A percentile compares a stretch with the other conserved stretches of the same genome.
Evolutionary conservation across 2,329 filamentous ascomycete species (phyloP).

Genomic region (Chrysoporthe austroafricana): DNA sequence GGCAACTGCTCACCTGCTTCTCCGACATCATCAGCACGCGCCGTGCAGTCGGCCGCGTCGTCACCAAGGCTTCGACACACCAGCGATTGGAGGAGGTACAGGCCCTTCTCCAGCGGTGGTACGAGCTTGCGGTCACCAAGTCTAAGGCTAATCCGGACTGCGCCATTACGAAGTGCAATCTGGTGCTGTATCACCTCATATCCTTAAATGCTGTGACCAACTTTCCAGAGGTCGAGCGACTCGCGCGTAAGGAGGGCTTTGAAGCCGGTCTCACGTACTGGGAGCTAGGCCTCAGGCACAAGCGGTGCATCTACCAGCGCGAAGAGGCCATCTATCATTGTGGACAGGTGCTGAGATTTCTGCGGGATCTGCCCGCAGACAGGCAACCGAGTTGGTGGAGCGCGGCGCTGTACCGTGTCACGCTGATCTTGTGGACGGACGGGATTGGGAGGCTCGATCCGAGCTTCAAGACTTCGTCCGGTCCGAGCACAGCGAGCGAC

Average conservation of each 20-base stretch:
- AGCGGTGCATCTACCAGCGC: slow-evolving; percentile 65
- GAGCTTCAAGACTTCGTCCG: slow-evolving; percentile 37
- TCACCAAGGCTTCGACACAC: slow-evolving; percentile 64
- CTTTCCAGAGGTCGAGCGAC: slow-evolving; percentile 68
- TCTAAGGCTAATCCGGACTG: slow-evolving; percentile 60
- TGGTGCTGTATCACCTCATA: slow-evolving; percentile 73
- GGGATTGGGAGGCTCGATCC: slow-evolving; percentile 56
- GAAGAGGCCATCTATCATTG: slow-evolving; percentile 70
- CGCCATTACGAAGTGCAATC: slow-evolving; percentile 64
- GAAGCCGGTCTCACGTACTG: slow-evolving; percentile 54
- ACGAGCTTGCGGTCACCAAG: slow-evolving; percentile 63
- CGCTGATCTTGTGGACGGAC: slow-evolving; percentile 65
- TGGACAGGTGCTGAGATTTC: slow-evolving; percentile 66
- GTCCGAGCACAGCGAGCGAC: slow-evolving; percentile 8
- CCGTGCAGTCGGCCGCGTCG: slow-evolving; percentile 46
- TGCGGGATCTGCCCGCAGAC: slow-evolving; percentile 62
- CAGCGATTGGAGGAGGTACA: slow-evolving; percentile 67
- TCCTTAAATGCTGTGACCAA: slow-evolving; percentile 70
- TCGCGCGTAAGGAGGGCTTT: slow-evolving; percentile 64
- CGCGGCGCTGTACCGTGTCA: slow-evolving; percentile 70
- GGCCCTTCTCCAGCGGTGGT: slow-evolving; percentile 67
- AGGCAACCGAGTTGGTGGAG: slow-evolving; percentile 72
- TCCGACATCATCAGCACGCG: slow-evolving; percentile 56
- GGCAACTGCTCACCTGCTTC: slow-evolving; percentile 68
- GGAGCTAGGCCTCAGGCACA: slow-evolving; percentile 59